Evolutionary conservation across 768 basidiomycete species (phyloP), one percentile per base, ranked within the genome.

Genomic region (Boletus reticulatus): DNA sequence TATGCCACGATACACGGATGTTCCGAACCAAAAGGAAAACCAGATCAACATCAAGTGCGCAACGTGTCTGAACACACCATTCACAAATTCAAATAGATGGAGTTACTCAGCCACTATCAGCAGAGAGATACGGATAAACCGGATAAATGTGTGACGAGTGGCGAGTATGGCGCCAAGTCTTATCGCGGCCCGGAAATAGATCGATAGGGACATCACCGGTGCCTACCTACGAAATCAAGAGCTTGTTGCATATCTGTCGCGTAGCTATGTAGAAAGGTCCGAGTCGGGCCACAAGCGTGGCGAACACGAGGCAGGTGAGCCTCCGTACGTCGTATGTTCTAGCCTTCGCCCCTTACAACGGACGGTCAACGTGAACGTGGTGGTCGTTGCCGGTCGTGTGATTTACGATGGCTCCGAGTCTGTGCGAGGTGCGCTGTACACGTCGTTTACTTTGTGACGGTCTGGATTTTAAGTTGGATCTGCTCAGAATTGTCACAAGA

Each of bases 401-500:
- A 60, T 65, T 55, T 19, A 51, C 62, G 49, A 72, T 72, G 70
- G 53, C 66, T 44, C 52, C 66, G 27, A 38, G 59, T 34, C 50
- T 64, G 52, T 73, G 72, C 20, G 71, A 71, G 59, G 71, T 73
- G 53, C 56, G 72, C 41, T 31, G 29, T 14, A 16, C 29, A 38
- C 46, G 14, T 58, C 43, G 27, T 38, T 53, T 4, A 31, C 14
- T 31, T 37, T 50, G 48, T 52, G 31, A 32, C 34, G 50, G 43
- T 41, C 46, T 47, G 16, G 45, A 61, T 48, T 52, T 52, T 45
- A 29, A 60, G 55, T 24, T 24, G 10, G 11, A 20, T 52, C 24
- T 14, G 0, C 31, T 37, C 51, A 86, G 85, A 76, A 76, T 43
- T 87, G 85, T 62, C 79, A 80, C 62, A 55, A 75, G 39, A 77